phyloP scores from a whole-genome alignment of 208 protist species.

The Acanthamoeba healyi region DNA sequence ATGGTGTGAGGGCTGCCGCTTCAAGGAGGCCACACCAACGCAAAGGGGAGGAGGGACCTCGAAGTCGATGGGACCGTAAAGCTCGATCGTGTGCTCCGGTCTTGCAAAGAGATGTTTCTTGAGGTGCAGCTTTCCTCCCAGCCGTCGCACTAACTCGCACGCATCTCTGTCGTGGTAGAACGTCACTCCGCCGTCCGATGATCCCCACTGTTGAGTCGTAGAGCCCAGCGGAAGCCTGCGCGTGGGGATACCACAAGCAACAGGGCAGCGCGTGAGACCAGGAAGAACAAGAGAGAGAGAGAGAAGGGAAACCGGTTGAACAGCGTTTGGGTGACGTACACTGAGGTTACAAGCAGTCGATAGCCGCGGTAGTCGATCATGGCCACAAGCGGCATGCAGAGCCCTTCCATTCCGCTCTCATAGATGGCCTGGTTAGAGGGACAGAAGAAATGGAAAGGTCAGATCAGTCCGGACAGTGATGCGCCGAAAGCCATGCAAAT shows the following conservation, averaged over 20 bases:
- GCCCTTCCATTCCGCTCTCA: conserved; percentile 42
- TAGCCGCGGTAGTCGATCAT: conserved; percentile 75
- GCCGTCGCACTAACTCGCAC: neutral
- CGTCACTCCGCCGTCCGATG: conserved; percentile 36
- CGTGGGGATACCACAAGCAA: neutral
- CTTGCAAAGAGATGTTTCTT: conserved; percentile 19
- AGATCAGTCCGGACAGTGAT: no score
- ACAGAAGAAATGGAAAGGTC: neutral
- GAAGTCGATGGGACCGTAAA: conserved; percentile 61
- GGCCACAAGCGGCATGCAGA: conserved; percentile 27
- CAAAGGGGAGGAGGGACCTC: neutral
- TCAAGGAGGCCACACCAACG: no score
- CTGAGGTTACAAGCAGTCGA: conserved; percentile 27
- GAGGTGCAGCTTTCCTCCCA: conserved; percentile 37
- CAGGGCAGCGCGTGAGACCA: no score
- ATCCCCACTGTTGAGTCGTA: conserved; percentile 55
- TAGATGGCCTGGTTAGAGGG: conserved; percentile 23
- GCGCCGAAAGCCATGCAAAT: no score
- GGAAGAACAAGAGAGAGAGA: neutral
- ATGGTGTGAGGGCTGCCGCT: neutral
- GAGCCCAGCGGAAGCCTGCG: conserved; percentile 13
- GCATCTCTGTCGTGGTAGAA: conserved; percentile 3
- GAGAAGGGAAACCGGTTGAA: neutral
- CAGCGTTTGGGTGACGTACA: conserved; percentile 14
- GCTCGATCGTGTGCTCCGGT: neutral